phyloP scores from a whole-genome alignment of 1,284 basidiomycete genomes.

The Ceratobasidium sp. region DNA sequence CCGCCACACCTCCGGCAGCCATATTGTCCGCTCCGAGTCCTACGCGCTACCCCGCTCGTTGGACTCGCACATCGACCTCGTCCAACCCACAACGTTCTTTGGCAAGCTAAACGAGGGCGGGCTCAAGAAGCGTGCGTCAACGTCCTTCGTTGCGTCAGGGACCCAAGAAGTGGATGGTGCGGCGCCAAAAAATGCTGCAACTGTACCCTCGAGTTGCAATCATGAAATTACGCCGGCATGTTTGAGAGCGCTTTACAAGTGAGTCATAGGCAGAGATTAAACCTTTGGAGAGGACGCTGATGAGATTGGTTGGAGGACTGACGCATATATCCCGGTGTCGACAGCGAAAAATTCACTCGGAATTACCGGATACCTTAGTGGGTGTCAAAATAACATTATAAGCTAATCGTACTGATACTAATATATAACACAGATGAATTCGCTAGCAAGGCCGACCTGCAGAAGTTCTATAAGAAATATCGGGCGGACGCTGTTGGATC shows the following conservation, averaged over 20 bases:
- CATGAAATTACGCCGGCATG: conserved; percentile 68
- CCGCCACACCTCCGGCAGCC: conserved; percentile 60
- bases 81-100: conserved; percentile 71
- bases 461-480: conserved; percentile 66
- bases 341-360: conserved; percentile 64
- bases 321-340: conserved; percentile 62
- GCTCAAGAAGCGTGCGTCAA: conserved; percentile 55
- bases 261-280: background rate
- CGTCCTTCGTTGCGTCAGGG: conserved; percentile 51
- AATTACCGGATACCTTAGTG: conserved; percentile 67
- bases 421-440: conserved; percentile 52
- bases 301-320: conserved; percentile 53
- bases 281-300: background rate
- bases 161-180: conserved; percentile 49
- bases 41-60: too few species aligned
- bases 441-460: conserved; percentile 65
- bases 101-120: conserved; percentile 52
- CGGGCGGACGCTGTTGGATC: conserved; percentile 61
- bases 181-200: conserved; percentile 46
- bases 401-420: background rate
- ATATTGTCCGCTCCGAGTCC: conserved; percentile 64
- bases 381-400: conserved; percentile 50
- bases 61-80: conserved; percentile 64
- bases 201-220: conserved; percentile 57
- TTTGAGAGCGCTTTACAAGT: conserved; percentile 67